Evolutionary conservation across 2,329 filamentous ascomycete genomes (phyloP).

Genomic region (Cercospora brassicicola): DNA sequence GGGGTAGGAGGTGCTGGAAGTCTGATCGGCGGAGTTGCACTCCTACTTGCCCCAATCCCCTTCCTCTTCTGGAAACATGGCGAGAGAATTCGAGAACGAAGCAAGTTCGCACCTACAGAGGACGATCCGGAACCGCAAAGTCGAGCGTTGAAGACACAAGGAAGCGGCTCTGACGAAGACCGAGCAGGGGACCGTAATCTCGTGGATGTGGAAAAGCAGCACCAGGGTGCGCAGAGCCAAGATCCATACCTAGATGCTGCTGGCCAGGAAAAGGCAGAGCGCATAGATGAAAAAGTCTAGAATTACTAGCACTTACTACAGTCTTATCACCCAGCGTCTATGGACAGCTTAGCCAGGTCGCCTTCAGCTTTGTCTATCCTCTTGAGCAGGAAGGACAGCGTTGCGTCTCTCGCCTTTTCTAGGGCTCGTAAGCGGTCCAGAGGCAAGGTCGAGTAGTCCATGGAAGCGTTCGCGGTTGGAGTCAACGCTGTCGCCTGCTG

Average conservation of each 20-base stretch:
- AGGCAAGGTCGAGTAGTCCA: constrained; percentile 47
- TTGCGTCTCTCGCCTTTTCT: constrained; percentile 55
- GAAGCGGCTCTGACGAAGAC: neutral
- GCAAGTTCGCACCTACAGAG: constrained; percentile 24
- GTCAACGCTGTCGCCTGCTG: constrained; percentile 7
- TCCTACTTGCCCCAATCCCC: constrained; percentile 38
- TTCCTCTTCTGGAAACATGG: constrained; percentile 31
- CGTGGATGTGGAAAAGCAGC: neutral
- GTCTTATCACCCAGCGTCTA: neutral
- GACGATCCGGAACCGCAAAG: neutral
- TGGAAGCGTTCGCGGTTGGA: constrained; percentile 17
- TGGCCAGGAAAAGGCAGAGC: constrained; percentile 23
- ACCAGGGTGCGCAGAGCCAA: neutral
- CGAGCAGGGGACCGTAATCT: neutral
- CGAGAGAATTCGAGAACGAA: constrained; percentile 15
- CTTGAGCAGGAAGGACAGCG: constrained; percentile 54
- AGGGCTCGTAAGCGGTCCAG: constrained; percentile 45
- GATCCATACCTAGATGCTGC: constrained; percentile 24
- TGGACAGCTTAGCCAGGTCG: constrained; percentile 22
- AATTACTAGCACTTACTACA: neutral
- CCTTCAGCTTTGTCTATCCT: constrained; percentile 54
- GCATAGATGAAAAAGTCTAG: neutral
- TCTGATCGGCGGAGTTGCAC: constrained; percentile 49
- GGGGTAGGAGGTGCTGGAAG: constrained; percentile 36
- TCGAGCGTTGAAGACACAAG: neutral